These are phyloP conservation scores for Zymoseptoria crescenta DNA, from an alignment of 2,329 filamentous ascomycete genomes.

Conservation along the genomic window DNA sequence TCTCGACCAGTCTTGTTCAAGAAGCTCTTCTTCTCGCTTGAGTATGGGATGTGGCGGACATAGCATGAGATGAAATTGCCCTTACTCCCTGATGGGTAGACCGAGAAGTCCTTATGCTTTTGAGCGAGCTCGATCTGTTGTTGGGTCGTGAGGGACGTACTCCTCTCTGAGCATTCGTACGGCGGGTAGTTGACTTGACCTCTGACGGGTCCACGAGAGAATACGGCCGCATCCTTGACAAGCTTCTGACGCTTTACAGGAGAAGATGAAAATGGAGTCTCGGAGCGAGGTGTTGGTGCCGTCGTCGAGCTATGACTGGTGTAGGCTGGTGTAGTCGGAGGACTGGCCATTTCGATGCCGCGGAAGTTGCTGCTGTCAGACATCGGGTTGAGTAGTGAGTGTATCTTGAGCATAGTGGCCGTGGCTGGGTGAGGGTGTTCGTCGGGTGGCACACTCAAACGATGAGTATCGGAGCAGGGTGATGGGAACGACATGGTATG, in stretches of 20 bases:
- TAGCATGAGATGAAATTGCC: constrained; percentile 39
- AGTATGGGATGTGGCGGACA: constrained; percentile 73
- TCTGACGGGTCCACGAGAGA: constrained; percentile 53
- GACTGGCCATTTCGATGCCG: constrained; percentile 10
- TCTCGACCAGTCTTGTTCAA: constrained; percentile 78
- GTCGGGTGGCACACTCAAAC: constrained; percentile 12
- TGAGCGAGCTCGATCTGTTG: constrained; percentile 41
- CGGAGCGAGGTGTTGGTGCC: constrained; percentile 16
- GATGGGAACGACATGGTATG: constrained; percentile 20
- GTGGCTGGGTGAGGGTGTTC: constrained; percentile 10
- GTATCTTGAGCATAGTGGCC: constrained; percentile 34
- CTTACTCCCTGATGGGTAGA: constrained; percentile 55
- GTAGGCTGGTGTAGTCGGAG: constrained; percentile 23
- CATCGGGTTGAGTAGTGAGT: constrained; percentile 34
- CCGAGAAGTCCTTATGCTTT: constrained; percentile 55
- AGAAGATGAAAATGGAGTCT: constrained; percentile 16
- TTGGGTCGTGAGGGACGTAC: constrained; percentile 14
- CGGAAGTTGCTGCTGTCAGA: constrained; percentile 14
- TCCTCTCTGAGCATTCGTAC: constrained; percentile 52
- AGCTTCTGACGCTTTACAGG: constrained; percentile 46
- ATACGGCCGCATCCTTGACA: constrained; percentile 56
- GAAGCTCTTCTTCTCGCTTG: constrained; percentile 88
- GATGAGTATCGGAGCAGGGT: constrained; percentile 12
- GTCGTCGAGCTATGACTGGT: constrained; percentile 16
- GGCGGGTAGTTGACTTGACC: constrained; percentile 67